Percentiles rank a stretch among this genome's conserved stretches.
Evolutionary conservation across 2,329 filamentous ascomycete genomes (phyloP).

Genomic region (Aureobasidium sp.): DNA sequence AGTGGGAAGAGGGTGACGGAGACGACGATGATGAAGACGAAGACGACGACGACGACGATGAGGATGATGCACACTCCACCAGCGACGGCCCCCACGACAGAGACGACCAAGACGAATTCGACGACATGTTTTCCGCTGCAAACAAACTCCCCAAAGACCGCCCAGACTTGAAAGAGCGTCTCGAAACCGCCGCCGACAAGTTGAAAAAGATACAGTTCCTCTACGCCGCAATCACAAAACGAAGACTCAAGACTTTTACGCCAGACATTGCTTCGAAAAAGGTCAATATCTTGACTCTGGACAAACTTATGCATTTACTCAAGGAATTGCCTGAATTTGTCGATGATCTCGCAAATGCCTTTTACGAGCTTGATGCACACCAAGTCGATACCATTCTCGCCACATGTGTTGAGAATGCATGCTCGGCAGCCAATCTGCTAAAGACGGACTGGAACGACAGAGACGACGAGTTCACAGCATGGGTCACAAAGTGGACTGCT

Average conservation of each 20-base stretch:
- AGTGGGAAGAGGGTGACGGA: conserved; percentile 71
- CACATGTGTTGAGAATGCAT: conserved; percentile 67
- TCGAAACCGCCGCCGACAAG: conserved; percentile 70
- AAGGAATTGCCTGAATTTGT: conserved; percentile 71
- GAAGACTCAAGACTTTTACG: conserved; percentile 68
- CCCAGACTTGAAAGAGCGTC: conserved; percentile 69
- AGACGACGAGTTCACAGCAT: conserved; percentile 81
- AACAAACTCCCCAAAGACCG: conserved; percentile 70
- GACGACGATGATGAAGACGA: conserved; percentile 44
- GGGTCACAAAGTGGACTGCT: conserved; percentile 68
- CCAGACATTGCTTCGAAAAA: conserved; percentile 39
- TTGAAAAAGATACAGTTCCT: conserved; percentile 74
- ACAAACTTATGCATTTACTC: conserved; percentile 64
- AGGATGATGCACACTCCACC: conserved; percentile 31
- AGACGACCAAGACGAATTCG: conserved; percentile 61
- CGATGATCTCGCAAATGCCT: conserved; percentile 74
- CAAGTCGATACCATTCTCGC: conserved; percentile 67
- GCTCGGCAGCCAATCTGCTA: conserved; percentile 62
- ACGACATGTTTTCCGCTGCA: conserved; percentile 72
- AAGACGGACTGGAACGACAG: conserved; percentile 67
- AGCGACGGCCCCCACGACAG: conserved; percentile 45
- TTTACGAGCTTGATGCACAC: conserved; percentile 73
- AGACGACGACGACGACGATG: conserved; percentile 43
- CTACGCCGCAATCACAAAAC: conserved; percentile 75
- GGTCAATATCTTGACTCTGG: conserved; percentile 43